Evolutionary conservation across 1,284 basidiomycete genomes (phyloP).

Genomic region (Apiotrichum porosum): DNA sequence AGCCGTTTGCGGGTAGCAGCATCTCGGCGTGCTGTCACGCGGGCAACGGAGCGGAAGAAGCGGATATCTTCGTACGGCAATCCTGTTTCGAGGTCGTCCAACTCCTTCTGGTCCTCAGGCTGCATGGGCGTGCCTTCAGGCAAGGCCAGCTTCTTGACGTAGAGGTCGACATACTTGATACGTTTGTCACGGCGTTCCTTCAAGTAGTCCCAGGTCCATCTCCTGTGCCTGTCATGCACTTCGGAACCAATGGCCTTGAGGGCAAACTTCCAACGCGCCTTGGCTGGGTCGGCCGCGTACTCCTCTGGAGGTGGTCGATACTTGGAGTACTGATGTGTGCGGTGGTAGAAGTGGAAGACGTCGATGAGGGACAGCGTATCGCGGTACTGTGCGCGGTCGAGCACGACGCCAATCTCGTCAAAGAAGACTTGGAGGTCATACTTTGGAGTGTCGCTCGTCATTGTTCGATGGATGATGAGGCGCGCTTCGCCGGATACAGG

Average conservation of each 20-base stretch:
- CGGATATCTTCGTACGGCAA: constrained; percentile 93
- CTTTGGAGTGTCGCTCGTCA: constrained; percentile 68
- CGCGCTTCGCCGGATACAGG: constrained; percentile 94
- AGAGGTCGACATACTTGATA: constrained; percentile 73
- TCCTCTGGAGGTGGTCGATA: constrained; percentile 65
- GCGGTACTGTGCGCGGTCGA: constrained; percentile 94
- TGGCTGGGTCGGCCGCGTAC: constrained; percentile 62
- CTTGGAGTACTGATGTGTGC: constrained; percentile 83
- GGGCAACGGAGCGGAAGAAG: constrained; percentile 94
- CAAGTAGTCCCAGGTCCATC: constrained; percentile 94
- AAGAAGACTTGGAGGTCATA: constrained; percentile 88
- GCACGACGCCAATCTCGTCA: constrained; percentile 85
- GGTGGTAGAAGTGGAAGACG: constrained; percentile 93
- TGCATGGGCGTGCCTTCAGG: constrained; percentile 47
- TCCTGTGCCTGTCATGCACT: constrained; percentile 74
- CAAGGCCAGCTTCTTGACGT: constrained; percentile 60
- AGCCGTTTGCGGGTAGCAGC: constrained; percentile 62
- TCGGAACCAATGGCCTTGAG: constrained; percentile 74
- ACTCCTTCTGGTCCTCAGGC: constrained; percentile 59
- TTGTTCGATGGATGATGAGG: constrained; percentile 75
- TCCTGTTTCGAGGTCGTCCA: constrained; percentile 72
- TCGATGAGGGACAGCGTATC: constrained; percentile 91
- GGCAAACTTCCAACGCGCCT: constrained; percentile 76
- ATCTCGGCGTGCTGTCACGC: constrained; percentile 83
- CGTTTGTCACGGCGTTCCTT: constrained; percentile 83